Evolutionary conservation across 2,329 filamentous ascomycete species (phyloP), one percentile per base, ranked within the genome.

Genomic region (Verticillium dahliae): DNA sequence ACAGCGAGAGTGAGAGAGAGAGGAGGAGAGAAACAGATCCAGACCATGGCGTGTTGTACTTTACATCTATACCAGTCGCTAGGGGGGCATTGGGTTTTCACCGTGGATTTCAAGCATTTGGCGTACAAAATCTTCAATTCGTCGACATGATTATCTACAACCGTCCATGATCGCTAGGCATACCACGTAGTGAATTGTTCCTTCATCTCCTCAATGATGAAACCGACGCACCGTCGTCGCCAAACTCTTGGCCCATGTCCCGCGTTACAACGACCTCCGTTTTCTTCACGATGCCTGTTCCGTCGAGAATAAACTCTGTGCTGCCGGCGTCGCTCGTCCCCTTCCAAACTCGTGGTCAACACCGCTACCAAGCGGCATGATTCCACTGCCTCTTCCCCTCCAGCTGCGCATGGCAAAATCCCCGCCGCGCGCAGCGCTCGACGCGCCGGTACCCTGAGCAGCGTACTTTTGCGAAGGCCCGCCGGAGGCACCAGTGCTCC

Each of bases 371-470:
- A 71, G 54, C 0, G 67, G 64, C 11, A 67, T 60, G 39, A 69
- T 64, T 7, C 68, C 69, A 50, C 57, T 66, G 58, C 66, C 68
- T 1, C 68, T 64, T 2, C 64, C 65, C 5, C 63, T 60, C 65
- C 70, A 72, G 37, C 68, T 65, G 50, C 70, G 69, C 27, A 73
- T 62, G n/a, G 68, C 69, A 57, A 73, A 73, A 4, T 59, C 63
- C 45, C 63, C 63, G 14, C 63, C 63, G 0, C 56, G 58, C 2
- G 55, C 55, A 2, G 58, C 61, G 35, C 56, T 37, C 52, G 10
- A 38, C 56, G 2, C 57, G 52, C 39, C 57, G 57, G 13, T 57
- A 38, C 1, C 37, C 57, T 2, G 57, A 60, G n/a, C 54, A 56
- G 39, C 63, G 57, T 34, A 62, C 31, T 52, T 52, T 18, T 52